Evolutionary conservation across 805 yeast species (phyloP).

Genomic region (Ogataea saltuana): DNA sequence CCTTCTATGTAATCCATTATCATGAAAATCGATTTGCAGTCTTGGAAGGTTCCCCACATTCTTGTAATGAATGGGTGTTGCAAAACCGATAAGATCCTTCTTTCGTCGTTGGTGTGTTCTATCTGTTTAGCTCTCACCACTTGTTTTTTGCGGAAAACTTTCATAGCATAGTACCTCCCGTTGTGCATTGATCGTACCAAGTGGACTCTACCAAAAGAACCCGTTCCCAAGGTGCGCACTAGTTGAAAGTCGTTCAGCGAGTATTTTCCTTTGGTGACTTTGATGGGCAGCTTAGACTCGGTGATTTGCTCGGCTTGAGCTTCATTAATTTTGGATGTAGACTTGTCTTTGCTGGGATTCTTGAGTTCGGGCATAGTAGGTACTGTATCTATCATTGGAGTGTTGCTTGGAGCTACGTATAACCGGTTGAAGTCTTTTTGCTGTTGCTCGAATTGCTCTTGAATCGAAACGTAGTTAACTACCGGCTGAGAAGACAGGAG

Average conservation of each 20-base stretch:
- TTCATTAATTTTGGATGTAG: neutral
- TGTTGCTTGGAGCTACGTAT: neutral
- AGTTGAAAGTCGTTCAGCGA: conserved; percentile 57
- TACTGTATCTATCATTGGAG: neutral
- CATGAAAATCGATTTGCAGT: conserved; percentile 56
- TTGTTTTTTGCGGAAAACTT: conserved; percentile 55
- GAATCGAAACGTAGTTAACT: conserved; percentile 8
- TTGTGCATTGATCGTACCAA: conserved; percentile 58
- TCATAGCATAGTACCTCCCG: conserved; percentile 60
- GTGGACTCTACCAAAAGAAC: conserved; percentile 62
- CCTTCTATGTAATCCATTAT: conserved; percentile 68
- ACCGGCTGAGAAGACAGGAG: neutral
- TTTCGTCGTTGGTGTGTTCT: conserved; percentile 63
- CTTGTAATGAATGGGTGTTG: conserved; percentile 62
- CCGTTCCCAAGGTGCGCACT: conserved; percentile 59
- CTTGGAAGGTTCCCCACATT: conserved; percentile 72
- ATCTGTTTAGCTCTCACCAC: conserved; percentile 64
- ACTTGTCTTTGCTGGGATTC: neutral
- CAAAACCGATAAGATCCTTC: conserved; percentile 57
- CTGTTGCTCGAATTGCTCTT: conserved; percentile 14
- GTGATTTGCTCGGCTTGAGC: neutral
- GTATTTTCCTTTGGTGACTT: conserved; percentile 56
- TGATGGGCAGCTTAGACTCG: conserved; percentile 8
- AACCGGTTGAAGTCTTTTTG: conserved; percentile 6
- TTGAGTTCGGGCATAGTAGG: neutral